These are phyloP conservation scores for Carex cristatella DNA, from an alignment of 176 grass and related monocot species.

Conservation along the genomic window DNA sequence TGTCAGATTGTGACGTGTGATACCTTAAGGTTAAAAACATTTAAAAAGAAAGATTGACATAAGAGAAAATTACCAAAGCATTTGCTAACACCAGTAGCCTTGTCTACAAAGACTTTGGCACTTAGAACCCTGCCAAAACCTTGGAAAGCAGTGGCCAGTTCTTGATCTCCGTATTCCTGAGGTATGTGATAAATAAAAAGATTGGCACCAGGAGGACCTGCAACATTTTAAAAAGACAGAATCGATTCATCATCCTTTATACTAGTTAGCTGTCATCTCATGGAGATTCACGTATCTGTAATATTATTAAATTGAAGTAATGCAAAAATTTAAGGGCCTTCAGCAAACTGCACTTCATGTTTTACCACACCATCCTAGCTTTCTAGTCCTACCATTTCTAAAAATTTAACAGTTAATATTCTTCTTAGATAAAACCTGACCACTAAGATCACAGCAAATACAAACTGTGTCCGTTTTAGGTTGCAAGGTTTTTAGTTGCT, in stretches of 20 bases:
- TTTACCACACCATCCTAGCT: neutral
- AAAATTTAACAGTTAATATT: neutral
- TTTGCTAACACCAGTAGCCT: conserved; percentile 91
- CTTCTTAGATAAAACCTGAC: neutral
- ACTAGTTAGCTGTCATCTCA: neutral
- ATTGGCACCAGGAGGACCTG: conserved; percentile 43
- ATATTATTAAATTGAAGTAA: neutral
- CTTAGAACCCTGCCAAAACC: conserved; percentile 84
- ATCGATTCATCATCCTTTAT: neutral
- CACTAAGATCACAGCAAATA: neutral
- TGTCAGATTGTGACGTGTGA: neutral
- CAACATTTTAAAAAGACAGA: conserved; percentile 4
- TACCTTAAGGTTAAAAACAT: neutral
- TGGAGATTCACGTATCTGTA: neutral
- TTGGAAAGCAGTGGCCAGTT: conserved; percentile 82
- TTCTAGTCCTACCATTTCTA: neutral
- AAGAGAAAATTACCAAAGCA: conserved; percentile 66
- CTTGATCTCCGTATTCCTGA: conserved; percentile 66
- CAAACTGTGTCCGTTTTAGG: neutral
- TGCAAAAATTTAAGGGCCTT: neutral
- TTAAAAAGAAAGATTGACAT: neutral
- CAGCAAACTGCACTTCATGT: neutral
- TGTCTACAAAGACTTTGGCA: conserved; percentile 98
- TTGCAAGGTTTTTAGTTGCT: neutral
- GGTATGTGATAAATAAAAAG: conserved; percentile 53